A percentile compares a stretch with the other conserved stretches of the same genome.
Evolutionary conservation across 2,329 filamentous ascomycete genomes (phyloP).

Genomic region (Diaporthe eres): DNA sequence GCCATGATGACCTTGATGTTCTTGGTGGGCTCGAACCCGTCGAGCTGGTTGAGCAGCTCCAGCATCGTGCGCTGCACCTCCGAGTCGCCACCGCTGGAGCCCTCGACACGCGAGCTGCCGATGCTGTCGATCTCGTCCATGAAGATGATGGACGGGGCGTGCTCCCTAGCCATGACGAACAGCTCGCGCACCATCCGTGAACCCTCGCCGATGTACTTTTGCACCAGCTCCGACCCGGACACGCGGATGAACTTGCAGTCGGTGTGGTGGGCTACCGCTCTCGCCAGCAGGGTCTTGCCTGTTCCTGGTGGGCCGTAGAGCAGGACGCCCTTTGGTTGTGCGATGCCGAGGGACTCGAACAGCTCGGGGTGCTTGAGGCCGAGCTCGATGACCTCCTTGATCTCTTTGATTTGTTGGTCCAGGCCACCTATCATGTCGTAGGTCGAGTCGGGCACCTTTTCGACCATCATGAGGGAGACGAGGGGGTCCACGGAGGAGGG

Average conservation of each 20-base stretch:
- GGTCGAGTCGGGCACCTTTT: constrained; percentile 99
- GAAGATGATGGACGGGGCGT: constrained; percentile 99
- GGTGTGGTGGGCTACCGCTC: constrained; percentile 97
- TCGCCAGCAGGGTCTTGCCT: constrained; percentile 93
- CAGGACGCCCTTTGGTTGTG: constrained; percentile 96
- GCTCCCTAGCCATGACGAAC: constrained; percentile 99
- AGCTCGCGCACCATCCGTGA: constrained; percentile 98
- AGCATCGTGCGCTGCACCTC: constrained; percentile 99
- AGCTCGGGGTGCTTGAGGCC: constrained; percentile 98
- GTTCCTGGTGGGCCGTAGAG: constrained; percentile 97
- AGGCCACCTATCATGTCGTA: constrained; percentile 99
- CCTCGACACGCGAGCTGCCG: constrained; percentile 95
- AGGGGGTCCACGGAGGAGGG: constrained; percentile 98
- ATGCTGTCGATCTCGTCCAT: constrained; percentile 99
- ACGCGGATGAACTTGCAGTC: constrained; percentile 99
- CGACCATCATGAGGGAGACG: constrained; percentile 99
- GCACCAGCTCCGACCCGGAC: constrained; percentile 94
- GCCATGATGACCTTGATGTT: constrained; percentile 99
- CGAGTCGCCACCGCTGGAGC: constrained; percentile 93
- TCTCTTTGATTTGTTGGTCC: constrained; percentile 99
- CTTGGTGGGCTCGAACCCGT: constrained; percentile 98
- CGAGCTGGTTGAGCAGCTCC: constrained; percentile 97
- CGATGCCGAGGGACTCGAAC: constrained; percentile 98
- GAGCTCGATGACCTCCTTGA: constrained; percentile 99
- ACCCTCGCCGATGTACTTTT: constrained; percentile 99